These are phyloP conservation scores for Coleophoma eucalyptorum DNA, from an alignment of 2,329 filamentous ascomycete species.

Conservation along the genomic window DNA sequence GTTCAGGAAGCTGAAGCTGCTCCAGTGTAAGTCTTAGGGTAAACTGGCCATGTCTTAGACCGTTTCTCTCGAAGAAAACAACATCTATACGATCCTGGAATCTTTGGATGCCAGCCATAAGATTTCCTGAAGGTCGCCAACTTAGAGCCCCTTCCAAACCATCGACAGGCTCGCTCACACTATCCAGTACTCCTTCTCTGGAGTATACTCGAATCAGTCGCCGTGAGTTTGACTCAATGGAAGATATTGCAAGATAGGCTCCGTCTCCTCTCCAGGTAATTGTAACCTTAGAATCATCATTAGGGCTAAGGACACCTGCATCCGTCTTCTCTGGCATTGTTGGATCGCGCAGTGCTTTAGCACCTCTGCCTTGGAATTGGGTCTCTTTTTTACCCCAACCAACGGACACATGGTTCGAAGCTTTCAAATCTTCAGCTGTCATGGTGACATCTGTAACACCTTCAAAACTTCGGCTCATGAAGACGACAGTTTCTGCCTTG, in stretches of 20 bases:
- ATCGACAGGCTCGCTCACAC: constrained; percentile 92
- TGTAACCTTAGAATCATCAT: constrained; percentile 67
- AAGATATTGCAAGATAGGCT: constrained; percentile 83
- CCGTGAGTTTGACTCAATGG: constrained; percentile 63
- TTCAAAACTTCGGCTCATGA: constrained; percentile 93
- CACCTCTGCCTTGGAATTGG: constrained; percentile 91
- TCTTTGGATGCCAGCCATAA: constrained; percentile 83
- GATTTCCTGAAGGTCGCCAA: constrained; percentile 87
- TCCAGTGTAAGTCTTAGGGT: constrained; percentile 65
- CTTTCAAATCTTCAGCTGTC: constrained; percentile 71
- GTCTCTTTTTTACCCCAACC: constrained; percentile 99
- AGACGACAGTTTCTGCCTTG: constrained; percentile 71
- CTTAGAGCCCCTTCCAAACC: constrained; percentile 82
- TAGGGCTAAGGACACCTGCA: constrained; percentile 68
- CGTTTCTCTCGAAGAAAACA: constrained; percentile 95
- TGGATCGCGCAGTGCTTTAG: constrained; percentile 82
- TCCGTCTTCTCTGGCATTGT: constrained; percentile 93
- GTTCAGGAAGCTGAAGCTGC: constrained; percentile 49
- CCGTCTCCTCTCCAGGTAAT: constrained; percentile 96
- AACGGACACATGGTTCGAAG: constrained; percentile 92
- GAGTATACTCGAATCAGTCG: constrained; percentile 88
- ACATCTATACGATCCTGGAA: constrained; percentile 69
- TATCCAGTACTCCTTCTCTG: constrained; percentile 84
- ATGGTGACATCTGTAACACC: constrained; percentile 73
- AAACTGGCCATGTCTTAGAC: constrained; percentile 94